Percentiles rank a stretch among this genome's conserved stretches.
Evolutionary conservation across 2,329 filamentous ascomycete genomes (phyloP).

Genomic region (Aspergillus sp.): DNA sequence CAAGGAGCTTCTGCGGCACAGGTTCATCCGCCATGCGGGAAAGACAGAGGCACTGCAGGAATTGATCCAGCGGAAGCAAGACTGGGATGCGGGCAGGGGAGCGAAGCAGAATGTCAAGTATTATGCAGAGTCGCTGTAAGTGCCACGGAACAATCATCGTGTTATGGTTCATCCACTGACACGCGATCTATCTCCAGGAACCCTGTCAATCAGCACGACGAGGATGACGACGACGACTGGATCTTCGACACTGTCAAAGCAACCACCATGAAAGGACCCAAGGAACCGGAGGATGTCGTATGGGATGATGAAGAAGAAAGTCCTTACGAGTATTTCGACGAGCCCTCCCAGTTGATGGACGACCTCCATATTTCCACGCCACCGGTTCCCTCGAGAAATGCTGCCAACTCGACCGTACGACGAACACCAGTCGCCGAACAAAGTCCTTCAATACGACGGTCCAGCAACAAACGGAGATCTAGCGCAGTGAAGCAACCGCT

Average conservation of each 20-base stretch:
- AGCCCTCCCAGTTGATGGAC: conserved; percentile 33
- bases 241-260: conserved; percentile 88
- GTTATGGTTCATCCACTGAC: conserved; percentile 6
- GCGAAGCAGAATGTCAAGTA: conserved; percentile 66
- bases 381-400: conserved; percentile 42
- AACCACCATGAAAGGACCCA: conserved; percentile 51
- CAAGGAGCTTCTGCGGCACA: conserved; percentile 77
- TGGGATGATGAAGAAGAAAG: conserved; percentile 29
- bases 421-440: conserved; percentile 38
- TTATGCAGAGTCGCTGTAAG: conserved; percentile 82
- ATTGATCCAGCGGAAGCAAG: conserved; percentile 69
- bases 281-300: conserved; percentile 43
- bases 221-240: conserved; percentile 74
- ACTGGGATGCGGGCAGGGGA: conserved; percentile 67
- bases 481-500: conserved; percentile 64
- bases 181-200: conserved; percentile 37
- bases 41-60: conserved; percentile 84
- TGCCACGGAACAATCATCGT: background rate
- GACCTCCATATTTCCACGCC: conserved; percentile 34
- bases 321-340: conserved; percentile 24
- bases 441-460: conserved; percentile 36
- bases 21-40: conserved; percentile 78
- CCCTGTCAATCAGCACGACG: conserved; percentile 51
- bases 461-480: conserved; percentile 35
- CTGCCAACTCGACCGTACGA: conserved; percentile 52